Evolutionary conservation across 257 asterid genomes (phyloP).

Genomic region (Solanum medicagineum): DNA sequence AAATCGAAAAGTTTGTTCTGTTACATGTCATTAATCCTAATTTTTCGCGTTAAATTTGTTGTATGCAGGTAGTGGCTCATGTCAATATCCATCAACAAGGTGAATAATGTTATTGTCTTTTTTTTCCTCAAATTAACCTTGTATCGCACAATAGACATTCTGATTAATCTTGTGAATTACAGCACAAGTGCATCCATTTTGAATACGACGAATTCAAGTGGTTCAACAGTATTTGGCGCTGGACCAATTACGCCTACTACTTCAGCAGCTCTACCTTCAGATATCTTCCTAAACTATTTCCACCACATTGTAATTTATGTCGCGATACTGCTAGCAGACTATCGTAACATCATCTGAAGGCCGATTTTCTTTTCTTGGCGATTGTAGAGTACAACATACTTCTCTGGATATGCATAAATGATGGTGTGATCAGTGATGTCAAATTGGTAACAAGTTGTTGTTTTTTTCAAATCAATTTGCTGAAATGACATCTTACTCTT

Average conservation of each 20-base stretch:
- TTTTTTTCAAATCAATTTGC: slow-evolving; percentile 13
- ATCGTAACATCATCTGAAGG: background rate
- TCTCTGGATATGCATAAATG: background rate
- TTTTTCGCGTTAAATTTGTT: background rate
- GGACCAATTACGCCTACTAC: slow-evolving; percentile 48
- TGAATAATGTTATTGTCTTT: background rate
- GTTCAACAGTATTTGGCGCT: slow-evolving; percentile 70
- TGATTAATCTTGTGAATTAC: slow-evolving; percentile 16
- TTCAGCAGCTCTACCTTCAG: slow-evolving; percentile 22
- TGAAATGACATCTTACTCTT: slow-evolving; percentile 13
- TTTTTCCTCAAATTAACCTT: background rate
- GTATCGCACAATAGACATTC: background rate
- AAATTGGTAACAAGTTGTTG: slow-evolving; percentile 5
- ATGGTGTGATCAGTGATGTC: slow-evolving; percentile 10
- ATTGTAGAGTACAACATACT: background rate
- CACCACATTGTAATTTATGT: slow-evolving; percentile 6
- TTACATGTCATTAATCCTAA: background rate
- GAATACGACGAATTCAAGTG: slow-evolving; percentile 56
- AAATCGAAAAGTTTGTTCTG: background rate
- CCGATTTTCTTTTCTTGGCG: background rate
- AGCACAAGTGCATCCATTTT: slow-evolving; percentile 76
- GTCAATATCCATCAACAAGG: slow-evolving; percentile 67
- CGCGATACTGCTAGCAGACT: background rate
- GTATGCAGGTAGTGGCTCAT: slow-evolving; percentile 55
- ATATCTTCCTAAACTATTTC: background rate